Evolutionary conservation across 2,329 filamentous ascomycete genomes (phyloP).

Genomic region (Colletotrichum sp.): DNA sequence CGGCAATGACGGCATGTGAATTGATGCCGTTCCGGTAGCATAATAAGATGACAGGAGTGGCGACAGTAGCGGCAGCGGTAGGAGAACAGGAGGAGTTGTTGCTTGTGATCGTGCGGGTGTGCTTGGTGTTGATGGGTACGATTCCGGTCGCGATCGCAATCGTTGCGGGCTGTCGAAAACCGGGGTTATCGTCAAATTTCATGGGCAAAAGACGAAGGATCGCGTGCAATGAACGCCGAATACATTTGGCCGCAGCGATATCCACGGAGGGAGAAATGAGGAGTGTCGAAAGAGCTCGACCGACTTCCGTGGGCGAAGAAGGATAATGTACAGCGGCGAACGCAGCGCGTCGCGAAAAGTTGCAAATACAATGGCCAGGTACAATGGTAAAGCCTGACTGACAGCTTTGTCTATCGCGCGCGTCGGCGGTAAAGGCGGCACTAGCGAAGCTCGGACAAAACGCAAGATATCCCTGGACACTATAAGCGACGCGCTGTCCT

Average conservation of each 20-base stretch:
- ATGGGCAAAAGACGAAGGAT: neutral
- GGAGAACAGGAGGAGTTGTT: neutral
- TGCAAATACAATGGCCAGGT: neutral
- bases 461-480: neutral
- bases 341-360: slow-evolving; percentile 1
- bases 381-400: neutral
- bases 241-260: neutral
- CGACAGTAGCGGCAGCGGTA: neutral
- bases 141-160: neutral
- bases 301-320: neutral
- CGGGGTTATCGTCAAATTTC: neutral
- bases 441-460: neutral
- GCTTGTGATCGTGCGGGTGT: neutral
- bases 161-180: neutral
- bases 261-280: neutral
- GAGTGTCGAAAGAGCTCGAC: neutral
- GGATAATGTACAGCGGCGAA: neutral
- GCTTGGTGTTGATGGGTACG: neutral
- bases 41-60: slow-evolving; percentile 28
- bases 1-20: slow-evolving; percentile 37
- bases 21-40: slow-evolving; percentile 32
- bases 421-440: neutral
- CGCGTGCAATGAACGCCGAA: neutral
- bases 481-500: neutral
- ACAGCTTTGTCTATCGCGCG: neutral